These are phyloP conservation scores for Xylariaceae sp. DNA, from an alignment of 2,329 filamentous ascomycete genomes.

Conservation along the genomic window DNA sequence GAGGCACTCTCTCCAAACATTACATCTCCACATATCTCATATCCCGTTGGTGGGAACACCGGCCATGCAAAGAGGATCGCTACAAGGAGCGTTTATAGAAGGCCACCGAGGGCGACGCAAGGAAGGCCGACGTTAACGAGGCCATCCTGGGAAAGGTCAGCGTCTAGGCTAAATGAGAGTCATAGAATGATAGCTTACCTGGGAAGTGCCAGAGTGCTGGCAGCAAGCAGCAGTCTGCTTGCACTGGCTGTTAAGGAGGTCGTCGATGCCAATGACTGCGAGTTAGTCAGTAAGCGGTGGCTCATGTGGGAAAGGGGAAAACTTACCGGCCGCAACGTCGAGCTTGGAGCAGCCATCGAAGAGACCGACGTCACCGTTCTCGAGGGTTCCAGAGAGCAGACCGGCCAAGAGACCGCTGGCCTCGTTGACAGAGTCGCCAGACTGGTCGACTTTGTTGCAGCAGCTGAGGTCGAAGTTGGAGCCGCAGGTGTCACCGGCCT, in stretches of 20 bases:
- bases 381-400: constrained; percentile 29
- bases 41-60: constrained; percentile 26
- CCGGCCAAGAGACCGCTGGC: constrained; percentile 33
- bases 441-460: constrained; percentile 37
- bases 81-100: constrained; percentile 32
- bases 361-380: constrained; percentile 27
- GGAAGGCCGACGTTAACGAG: constrained; percentile 38
- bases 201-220: constrained; percentile 33
- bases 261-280: constrained; percentile 30
- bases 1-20: constrained; percentile 31
- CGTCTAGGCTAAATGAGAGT: constrained; percentile 19
- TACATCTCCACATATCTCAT: constrained; percentile 34
- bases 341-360: constrained; percentile 39
- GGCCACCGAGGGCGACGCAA: constrained; percentile 35
- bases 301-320: no score
- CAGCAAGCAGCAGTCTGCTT: constrained; percentile 39
- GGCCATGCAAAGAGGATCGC: constrained; percentile 12
- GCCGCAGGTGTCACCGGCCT: constrained; percentile 36
- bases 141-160: constrained; percentile 23
- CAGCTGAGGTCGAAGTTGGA: constrained; percentile 36
- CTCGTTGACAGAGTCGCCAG: constrained; percentile 28
- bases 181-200: constrained; percentile 25
- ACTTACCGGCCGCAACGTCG: constrained; percentile 32
- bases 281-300: background rate
- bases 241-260: constrained; percentile 36